Percentiles rank a stretch among this genome's conserved stretches.
Evolutionary conservation across 371 early-diverging fungal genomes (phyloP).

Genomic region (Chytridium lagenaria): DNA sequence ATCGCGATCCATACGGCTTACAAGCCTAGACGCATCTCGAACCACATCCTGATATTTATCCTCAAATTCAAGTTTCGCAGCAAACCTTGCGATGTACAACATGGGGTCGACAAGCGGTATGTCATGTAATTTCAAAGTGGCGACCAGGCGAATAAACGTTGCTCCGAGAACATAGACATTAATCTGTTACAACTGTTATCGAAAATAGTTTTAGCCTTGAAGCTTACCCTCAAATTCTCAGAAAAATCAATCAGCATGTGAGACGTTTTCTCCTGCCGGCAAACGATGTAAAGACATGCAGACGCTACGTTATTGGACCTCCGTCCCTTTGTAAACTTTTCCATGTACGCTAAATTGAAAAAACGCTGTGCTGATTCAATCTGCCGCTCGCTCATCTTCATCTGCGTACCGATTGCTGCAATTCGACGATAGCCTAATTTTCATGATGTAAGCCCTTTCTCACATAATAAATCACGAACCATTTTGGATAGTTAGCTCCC

Average conservation of each 20-base stretch:
- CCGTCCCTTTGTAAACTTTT: constrained; percentile 95
- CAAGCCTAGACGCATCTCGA: constrained; percentile 84
- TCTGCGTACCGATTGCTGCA: constrained; percentile 41
- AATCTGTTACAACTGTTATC: constrained; percentile 34
- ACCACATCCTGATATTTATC: constrained; percentile 72
- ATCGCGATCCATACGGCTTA: constrained; percentile 97
- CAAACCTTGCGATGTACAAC: constrained; percentile 95
- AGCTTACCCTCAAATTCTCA: constrained; percentile 56
- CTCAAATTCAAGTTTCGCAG: constrained; percentile 91
- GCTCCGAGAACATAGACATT: constrained; percentile 96
- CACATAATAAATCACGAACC: constrained; percentile 22
- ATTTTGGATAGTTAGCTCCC: constrained; percentile 44
- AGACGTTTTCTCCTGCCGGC: constrained; percentile 86
- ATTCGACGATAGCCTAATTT: constrained; percentile 44
- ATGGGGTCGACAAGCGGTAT: constrained; percentile 97
- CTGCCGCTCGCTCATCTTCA: constrained; percentile 73
- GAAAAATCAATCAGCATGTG: constrained; percentile 99
- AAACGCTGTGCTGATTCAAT: constrained; percentile 90
- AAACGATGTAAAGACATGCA: constrained; percentile 97
- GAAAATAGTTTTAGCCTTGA: background rate
- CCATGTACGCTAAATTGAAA: constrained; percentile 90
- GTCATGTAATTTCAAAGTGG: constrained; percentile 68
- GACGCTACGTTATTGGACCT: constrained; percentile 85
- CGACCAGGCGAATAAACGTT: constrained; percentile 86
- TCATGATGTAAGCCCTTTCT: background rate